A percentile compares a stretch with the other conserved stretches of the same genome.
These are phyloP conservation scores for Oryza punctata DNA, from an alignment of 176 grass and related monocot genomes.

Conservation along the genomic window DNA sequence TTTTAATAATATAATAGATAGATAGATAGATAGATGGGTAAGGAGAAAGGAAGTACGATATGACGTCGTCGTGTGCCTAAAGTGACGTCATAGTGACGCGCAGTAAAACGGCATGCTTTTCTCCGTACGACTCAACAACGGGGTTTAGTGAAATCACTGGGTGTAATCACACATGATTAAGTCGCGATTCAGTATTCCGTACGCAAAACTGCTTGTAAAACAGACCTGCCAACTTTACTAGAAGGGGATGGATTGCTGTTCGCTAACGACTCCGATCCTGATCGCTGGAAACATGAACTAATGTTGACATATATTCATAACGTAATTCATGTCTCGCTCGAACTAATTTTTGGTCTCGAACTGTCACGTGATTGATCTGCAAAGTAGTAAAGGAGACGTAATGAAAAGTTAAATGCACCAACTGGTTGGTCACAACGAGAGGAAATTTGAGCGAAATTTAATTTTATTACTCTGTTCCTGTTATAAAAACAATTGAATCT, in stretches of 20 bases:
- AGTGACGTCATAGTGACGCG: constrained; percentile 10
- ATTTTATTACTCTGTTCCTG: neutral
- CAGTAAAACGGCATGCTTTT: neutral
- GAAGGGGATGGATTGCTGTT: neutral
- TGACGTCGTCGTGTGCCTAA: neutral
- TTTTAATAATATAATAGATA: too few species aligned
- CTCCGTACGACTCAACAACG: neutral
- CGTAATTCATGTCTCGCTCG: neutral
- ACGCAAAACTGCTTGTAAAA: neutral
- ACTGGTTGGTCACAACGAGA: neutral
- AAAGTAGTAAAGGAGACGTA: neutral
- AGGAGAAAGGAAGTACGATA: neutral
- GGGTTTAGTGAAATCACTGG: neutral
- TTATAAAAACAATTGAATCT: neutral
- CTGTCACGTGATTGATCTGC: neutral
- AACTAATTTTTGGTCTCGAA: neutral
- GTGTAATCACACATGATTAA: neutral
- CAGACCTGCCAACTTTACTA: constrained; percentile 28
- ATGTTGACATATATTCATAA: neutral
- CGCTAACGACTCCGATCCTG: neutral
- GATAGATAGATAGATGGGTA: too few species aligned
- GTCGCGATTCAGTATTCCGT: neutral
- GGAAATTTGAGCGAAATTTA: constrained; percentile 18
- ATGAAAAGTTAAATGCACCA: neutral
- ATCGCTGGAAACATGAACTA: neutral